Evolutionary conservation across 129 eudicot species (phyloP).

Genomic region (Tagetes erecta): DNA sequence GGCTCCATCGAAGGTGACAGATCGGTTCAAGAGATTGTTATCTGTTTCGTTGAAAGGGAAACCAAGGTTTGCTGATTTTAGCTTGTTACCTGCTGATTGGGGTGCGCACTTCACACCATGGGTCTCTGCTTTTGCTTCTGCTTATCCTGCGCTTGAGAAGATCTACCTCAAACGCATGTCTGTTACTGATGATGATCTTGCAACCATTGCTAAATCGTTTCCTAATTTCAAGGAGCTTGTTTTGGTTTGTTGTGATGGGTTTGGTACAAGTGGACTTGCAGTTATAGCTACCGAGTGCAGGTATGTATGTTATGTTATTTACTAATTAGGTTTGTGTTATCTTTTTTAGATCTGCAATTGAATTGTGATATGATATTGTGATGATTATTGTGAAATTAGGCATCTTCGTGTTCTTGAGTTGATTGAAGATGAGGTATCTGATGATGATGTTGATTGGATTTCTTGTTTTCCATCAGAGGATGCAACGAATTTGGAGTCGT

Average conservation of each 20-base stretch:
- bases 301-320: slow-evolving; percentile 21
- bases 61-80: slow-evolving; percentile 78
- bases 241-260: slow-evolving; percentile 76
- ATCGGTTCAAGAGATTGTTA: slow-evolving; percentile 50
- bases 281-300: slow-evolving; percentile 63
- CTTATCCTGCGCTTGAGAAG: slow-evolving; percentile 57
- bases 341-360: too few species aligned
- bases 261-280: slow-evolving; percentile 71
- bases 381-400: slow-evolving; percentile 41
- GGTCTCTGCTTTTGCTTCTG: slow-evolving; percentile 41
- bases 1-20: slow-evolving; percentile 44
- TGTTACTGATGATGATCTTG: slow-evolving; percentile 68
- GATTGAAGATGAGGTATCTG: slow-evolving; percentile 62
- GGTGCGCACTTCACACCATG: slow-evolving; percentile 71
- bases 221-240: slow-evolving; percentile 59
- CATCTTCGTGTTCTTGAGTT: slow-evolving; percentile 72
- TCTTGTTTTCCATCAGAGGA: slow-evolving; percentile 57
- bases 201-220: slow-evolving; percentile 43
- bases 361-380: not conserved
- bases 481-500: slow-evolving; percentile 53
- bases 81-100: slow-evolving; percentile 65
- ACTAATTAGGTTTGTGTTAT: too few species aligned
- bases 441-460: slow-evolving; percentile 75
- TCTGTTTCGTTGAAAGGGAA: slow-evolving; percentile 62
- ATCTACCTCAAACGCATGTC: slow-evolving; percentile 67